phyloP scores from a whole-genome alignment of 805 yeast genomes.

The Candida chauliodis region DNA sequence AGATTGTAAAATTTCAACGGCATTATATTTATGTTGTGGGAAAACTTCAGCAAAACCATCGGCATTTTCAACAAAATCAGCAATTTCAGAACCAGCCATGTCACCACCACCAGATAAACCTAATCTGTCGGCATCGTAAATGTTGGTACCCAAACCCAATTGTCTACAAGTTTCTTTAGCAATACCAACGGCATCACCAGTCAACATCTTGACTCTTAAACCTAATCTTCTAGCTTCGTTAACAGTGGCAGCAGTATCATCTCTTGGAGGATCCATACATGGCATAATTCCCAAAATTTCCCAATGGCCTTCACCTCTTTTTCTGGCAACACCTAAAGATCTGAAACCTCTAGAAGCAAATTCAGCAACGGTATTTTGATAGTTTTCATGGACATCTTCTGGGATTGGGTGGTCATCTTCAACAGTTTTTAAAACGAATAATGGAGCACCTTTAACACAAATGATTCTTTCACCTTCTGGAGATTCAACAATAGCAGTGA shows the following conservation, averaged over 20 bases:
- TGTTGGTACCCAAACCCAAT: conserved; percentile 94
- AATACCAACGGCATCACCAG: conserved; percentile 99
- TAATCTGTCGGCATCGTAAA: conserved; percentile 93
- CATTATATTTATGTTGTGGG: conserved; percentile 97
- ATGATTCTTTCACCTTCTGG: conserved; percentile 93
- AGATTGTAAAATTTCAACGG: conserved; percentile 90
- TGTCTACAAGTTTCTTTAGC: conserved; percentile 98
- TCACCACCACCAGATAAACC: conserved; percentile 94
- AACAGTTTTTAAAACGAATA: conserved; percentile 93
- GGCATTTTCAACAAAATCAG: conserved; percentile 95
- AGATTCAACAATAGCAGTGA: conserved; percentile 90
- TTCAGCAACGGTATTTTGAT: conserved; percentile 96
- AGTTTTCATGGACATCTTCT: conserved; percentile 89
- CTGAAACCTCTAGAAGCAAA: conserved; percentile 98
- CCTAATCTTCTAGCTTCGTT: conserved; percentile 87
- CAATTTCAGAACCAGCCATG: conserved; percentile 96
- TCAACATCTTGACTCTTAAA: conserved; percentile 94
- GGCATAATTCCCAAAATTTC: conserved; percentile 98
- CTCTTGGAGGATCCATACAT: conserved; percentile 98
- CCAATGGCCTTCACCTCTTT: conserved; percentile 98
- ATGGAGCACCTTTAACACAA: conserved; percentile 98
- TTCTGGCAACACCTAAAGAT: conserved; percentile 97
- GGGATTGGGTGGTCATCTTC: conserved; percentile 97
- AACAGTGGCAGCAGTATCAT: conserved; percentile 94
- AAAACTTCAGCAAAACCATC: conserved; percentile 98